phyloP scores from a whole-genome alignment of 1,284 basidiomycete species.

The Boletus holoroseus region DNA sequence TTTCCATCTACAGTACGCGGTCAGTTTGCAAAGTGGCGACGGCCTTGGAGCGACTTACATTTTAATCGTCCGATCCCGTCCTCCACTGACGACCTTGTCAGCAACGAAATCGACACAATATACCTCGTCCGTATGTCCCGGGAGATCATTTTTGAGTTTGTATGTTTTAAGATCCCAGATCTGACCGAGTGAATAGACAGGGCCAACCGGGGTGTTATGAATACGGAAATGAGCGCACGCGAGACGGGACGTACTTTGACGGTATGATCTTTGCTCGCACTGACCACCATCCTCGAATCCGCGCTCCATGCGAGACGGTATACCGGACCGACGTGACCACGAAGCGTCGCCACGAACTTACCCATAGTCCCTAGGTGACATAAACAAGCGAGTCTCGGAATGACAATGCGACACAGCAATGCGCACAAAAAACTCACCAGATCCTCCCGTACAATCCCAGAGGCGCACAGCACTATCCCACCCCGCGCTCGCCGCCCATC shows the following conservation, averaged over 20 bases:
- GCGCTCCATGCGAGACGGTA: conserved; percentile 95
- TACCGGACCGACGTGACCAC: conserved; percentile 93
- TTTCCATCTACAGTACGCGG: conserved; percentile 24
- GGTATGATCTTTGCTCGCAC: conserved; percentile 93
- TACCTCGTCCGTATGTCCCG: conserved; percentile 96
- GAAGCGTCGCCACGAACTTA: conserved; percentile 85
- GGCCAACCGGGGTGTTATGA: background rate
- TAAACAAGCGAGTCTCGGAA: background rate
- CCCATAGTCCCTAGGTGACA: conserved; percentile 64
- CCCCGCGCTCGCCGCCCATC: conserved; percentile 85
- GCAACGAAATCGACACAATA: conserved; percentile 99
- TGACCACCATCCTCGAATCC: conserved; percentile 87
- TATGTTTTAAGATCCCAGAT: conserved; percentile 94
- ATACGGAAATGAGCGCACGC: background rate
- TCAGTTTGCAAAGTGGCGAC: conserved; percentile 1
- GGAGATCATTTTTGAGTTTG: conserved; percentile 89
- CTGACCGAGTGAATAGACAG: conserved; percentile 37
- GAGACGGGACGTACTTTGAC: conserved; percentile 63
- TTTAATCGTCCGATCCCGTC: conserved; percentile 68
- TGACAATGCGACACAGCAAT: background rate
- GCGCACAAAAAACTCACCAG: conserved; percentile 4
- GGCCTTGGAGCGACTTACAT: conserved; percentile 41
- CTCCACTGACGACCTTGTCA: conserved; percentile 96
- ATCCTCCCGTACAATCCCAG: conserved; percentile 61
- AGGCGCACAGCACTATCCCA: conserved; percentile 91